A percentile compares a stretch with the other conserved stretches of the same genome.
Evolutionary conservation across 2,329 filamentous ascomycete species (phyloP).

Genomic region (Phaeoacremonium minimum): DNA sequence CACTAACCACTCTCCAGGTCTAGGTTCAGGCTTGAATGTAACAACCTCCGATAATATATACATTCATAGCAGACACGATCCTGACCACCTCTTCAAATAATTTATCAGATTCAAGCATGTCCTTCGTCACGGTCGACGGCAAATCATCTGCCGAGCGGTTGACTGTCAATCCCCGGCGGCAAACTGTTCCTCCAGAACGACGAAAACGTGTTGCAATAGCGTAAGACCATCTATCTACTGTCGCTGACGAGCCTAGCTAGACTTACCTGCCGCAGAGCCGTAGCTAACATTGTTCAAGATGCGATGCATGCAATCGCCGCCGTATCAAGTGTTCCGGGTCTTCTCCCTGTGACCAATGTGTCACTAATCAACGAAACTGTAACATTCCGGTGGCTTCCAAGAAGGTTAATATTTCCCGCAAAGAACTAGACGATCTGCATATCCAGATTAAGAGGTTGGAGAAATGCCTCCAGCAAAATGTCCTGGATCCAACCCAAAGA

Average conservation of each 20-base stretch:
- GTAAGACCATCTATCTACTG: constrained; percentile 29
- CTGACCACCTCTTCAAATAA: too few relatives aligned
- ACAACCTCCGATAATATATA: too few relatives aligned
- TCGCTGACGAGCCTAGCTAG: not conserved
- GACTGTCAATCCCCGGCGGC: constrained; percentile 44
- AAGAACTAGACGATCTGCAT: constrained; percentile 35
- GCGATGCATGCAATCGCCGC: constrained; percentile 48
- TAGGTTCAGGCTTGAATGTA: too few relatives aligned
- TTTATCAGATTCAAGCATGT: too few relatives aligned
- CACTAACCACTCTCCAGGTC: too few relatives aligned
- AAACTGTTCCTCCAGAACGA: constrained; percentile 40
- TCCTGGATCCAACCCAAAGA: constrained; percentile 28
- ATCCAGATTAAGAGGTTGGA: constrained; percentile 34
- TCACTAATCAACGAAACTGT: constrained; percentile 34
- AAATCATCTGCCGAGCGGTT: constrained; percentile 30
- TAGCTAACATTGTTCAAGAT: constrained; percentile 20
- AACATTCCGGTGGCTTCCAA: constrained; percentile 39
- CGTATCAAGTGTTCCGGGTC: constrained; percentile 49
- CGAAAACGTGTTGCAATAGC: constrained; percentile 45
- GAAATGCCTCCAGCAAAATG: constrained; percentile 27
- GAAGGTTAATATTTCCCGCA: constrained; percentile 35
- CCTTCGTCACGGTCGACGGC: too few relatives aligned
- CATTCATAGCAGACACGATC: too few relatives aligned
- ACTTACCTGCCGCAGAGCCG: not conserved
- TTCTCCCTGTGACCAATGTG: constrained; percentile 40